Percentiles rank a stretch among this genome's conserved stretches.
These are phyloP conservation scores for Phlegmacium glaucopus DNA, from an alignment of 768 basidiomycete genomes.

Conservation along the genomic window DNA sequence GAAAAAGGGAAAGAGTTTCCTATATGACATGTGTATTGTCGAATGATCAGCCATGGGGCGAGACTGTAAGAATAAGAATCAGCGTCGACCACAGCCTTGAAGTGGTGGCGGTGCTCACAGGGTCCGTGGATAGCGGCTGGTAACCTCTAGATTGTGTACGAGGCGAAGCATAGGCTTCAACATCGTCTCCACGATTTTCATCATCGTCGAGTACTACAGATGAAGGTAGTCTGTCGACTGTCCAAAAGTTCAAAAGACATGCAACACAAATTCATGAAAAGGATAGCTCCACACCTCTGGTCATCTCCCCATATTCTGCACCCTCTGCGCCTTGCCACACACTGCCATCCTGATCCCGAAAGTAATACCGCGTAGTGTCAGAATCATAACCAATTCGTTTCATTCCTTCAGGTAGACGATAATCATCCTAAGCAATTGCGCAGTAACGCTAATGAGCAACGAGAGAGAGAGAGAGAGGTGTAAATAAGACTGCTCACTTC, in stretches of 20 bases:
- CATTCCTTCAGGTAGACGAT: conserved; percentile 54
- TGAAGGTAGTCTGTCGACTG: conserved; percentile 26
- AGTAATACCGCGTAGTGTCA: conserved; percentile 65
- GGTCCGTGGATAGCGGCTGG: conserved; percentile 47
- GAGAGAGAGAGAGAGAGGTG: background rate
- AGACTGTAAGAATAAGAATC: conserved; percentile 12
- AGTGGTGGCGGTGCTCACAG: conserved; percentile 32
- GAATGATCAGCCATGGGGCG: conserved; percentile 27
- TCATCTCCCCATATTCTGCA: conserved; percentile 58
- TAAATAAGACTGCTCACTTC: conserved; percentile 28
- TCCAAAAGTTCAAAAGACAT: background rate
- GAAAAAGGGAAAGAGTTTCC: conserved; percentile 69
- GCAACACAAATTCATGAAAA: background rate
- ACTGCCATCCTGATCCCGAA: conserved; percentile 51
- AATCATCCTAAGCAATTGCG: conserved; percentile 42
- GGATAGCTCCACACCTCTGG: conserved; percentile 31
- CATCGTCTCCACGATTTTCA: conserved; percentile 31
- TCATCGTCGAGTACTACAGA: conserved; percentile 9
- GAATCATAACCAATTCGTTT: conserved; percentile 75
- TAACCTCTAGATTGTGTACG: conserved; percentile 50
- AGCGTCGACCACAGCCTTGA: conserved; percentile 1
- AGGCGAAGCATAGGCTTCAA: conserved; percentile 49
- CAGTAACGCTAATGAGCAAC: no score
- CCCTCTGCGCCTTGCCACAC: conserved; percentile 60
- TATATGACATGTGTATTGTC: conserved; percentile 42